Percentiles rank a stretch among this genome's conserved stretches.
phyloP scores from a whole-genome alignment of 73 alveolate species.

The Symbiodinium pilosum region DNA sequence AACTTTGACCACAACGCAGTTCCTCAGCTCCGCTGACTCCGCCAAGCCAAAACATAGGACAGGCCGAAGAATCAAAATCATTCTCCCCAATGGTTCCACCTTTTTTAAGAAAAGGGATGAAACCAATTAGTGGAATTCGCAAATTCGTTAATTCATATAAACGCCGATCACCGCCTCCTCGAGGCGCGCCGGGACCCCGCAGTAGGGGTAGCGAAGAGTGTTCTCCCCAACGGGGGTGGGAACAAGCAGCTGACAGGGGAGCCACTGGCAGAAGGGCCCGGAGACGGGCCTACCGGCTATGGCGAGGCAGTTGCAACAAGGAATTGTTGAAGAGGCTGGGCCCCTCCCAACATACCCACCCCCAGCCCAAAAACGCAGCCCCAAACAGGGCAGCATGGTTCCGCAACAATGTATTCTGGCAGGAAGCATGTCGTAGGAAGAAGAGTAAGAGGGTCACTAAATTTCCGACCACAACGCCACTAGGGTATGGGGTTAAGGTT shows the following conservation, averaged over 20 bases:
- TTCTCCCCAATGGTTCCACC: neutral
- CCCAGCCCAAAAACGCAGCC: neutral
- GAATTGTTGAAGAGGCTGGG: neutral
- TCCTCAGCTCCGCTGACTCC: too few relatives aligned
- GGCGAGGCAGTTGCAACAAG: neutral
- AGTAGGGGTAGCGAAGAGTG: neutral
- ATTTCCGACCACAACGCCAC: neutral
- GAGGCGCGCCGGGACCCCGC: conserved; percentile 1
- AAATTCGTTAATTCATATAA: neutral
- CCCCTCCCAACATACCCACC: neutral
- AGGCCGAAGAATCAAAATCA: too few relatives aligned
- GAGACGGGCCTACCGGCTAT: neutral
- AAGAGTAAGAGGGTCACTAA: neutral
- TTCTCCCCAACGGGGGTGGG: neutral
- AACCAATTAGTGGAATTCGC: neutral
- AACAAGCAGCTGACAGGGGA: neutral
- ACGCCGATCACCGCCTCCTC: neutral
- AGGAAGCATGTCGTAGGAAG: neutral
- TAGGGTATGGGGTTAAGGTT: neutral
- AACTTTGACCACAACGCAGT: too few relatives aligned
- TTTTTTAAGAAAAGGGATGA: too few relatives aligned
- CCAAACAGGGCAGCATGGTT: neutral
- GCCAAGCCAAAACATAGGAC: too few relatives aligned
- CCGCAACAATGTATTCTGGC: neutral
- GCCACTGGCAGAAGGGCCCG: neutral